Evolutionary conservation across 257 asterid species (phyloP).

Genomic region (Jacaranda copaia): DNA sequence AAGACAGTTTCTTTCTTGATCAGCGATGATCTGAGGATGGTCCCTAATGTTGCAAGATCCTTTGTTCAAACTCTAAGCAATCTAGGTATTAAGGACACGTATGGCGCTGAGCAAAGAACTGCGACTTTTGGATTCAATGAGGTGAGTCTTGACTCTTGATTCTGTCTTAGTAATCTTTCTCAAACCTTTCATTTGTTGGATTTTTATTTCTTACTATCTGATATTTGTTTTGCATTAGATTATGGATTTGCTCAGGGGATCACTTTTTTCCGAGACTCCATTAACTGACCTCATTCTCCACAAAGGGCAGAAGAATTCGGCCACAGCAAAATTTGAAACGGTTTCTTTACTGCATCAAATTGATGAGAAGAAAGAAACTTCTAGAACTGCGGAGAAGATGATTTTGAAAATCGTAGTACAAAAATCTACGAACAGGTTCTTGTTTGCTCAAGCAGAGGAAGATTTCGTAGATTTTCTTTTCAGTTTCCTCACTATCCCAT

Average conservation of each 20-base stretch:
- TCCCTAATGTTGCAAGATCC: neutral
- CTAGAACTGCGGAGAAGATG: neutral
- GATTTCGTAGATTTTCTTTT: conserved; percentile 34
- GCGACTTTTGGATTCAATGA: conserved; percentile 24
- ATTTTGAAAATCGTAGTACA: conserved; percentile 7
- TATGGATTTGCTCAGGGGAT: conserved; percentile 25
- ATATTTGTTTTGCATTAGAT: conserved; percentile 8
- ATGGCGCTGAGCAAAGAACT: neutral
- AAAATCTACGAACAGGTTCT: conserved; percentile 8
- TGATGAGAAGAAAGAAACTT: neutral
- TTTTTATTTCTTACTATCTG: neutral
- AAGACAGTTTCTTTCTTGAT: neutral
- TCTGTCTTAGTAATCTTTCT: neutral
- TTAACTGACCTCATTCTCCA: conserved; percentile 32
- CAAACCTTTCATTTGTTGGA: neutral
- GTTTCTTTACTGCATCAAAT: neutral
- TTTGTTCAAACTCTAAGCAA: neutral
- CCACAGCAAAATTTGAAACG: neutral
- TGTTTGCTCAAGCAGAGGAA: conserved; percentile 27
- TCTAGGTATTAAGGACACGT: neutral
- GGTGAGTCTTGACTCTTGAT: conserved; percentile 17
- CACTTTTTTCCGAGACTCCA: conserved; percentile 25
- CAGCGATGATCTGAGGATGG: conserved; percentile 23
- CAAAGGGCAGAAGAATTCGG: neutral
- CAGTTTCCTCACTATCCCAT: conserved; percentile 30